Base-by-base conservation (phyloP, 2,329 filamentous ascomycete species). In the Rhynchosporium secalis region DNA sequence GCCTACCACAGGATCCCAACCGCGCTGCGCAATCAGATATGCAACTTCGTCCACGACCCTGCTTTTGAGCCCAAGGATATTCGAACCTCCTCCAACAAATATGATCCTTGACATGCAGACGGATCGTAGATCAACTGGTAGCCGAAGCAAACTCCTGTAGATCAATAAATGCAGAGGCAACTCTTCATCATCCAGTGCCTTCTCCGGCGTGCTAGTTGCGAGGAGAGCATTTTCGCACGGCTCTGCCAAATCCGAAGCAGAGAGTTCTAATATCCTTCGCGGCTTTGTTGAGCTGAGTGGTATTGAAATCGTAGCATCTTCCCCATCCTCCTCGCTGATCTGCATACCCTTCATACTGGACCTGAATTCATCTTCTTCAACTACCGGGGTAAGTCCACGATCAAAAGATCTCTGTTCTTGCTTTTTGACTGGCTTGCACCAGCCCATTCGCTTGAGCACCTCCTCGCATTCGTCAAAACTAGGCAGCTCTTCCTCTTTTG, bases 91-190 rank as follows among this genome's bases (percentile, higher is more conserved):
- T 38, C 95, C 95, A 0, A 88, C 89, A 71, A 99, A 90, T 15
- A 96, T 80, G 51, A 98, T 90, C 45, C 94, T 89, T 1, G 92
- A 87, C 86, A 97, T 95, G 75, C 94, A 97, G 4, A 88, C 77
- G 0, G 90, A 88, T 29, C 95, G 86, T 3, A 93, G 86, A 75
- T 99, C 95, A 3, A 94, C 78, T 0, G 92, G 90, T 1, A 97
- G 80, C 7, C 85, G 81, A 1, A 96, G 80, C 1, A 99, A 82
- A 43, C 87, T 83, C 58, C 85, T 83, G 76, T 96, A 96, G 2
- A 96, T 80, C 8, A 98, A 81, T 12, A 87, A 73, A 57, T 90
- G 91, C 1, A 98, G 72, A 0, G 94, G 87, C 20, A 90, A 82
- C 67, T 98, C 94, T 69, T 99, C 83, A 70, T 98, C 93, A 72